Percentiles rank a stretch among this genome's conserved stretches.
Evolutionary conservation across 2,329 filamentous ascomycete genomes (phyloP).

Genomic region (Periconia sp.): DNA sequence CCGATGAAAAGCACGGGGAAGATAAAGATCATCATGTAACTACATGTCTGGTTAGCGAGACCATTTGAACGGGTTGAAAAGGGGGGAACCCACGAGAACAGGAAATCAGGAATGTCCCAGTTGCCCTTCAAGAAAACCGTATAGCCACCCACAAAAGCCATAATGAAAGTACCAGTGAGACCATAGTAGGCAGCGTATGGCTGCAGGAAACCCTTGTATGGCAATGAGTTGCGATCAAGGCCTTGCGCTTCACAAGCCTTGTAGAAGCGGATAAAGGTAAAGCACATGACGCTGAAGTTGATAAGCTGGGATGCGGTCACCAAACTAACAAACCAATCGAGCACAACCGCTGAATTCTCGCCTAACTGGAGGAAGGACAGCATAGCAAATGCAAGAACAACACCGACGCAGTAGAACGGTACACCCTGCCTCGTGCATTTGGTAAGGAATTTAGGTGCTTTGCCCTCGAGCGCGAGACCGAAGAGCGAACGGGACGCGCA

Average conservation of each 20-base stretch:
- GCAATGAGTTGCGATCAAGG: constrained; percentile 69
- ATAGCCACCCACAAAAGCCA: constrained; percentile 79
- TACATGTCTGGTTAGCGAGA: constrained; percentile 20
- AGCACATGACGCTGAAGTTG: constrained; percentile 61
- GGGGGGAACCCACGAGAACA: constrained; percentile 65
- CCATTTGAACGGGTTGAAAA: constrained; percentile 2
- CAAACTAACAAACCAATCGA: constrained; percentile 76
- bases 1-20: constrained; percentile 72
- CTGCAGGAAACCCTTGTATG: constrained; percentile 72
- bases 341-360: constrained; percentile 69
- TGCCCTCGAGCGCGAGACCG: constrained; percentile 60
- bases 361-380: constrained; percentile 78
- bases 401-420: constrained; percentile 73
- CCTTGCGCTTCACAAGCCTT: constrained; percentile 73
- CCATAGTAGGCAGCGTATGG: constrained; percentile 75
- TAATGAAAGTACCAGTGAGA: constrained; percentile 67
- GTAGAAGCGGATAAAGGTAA: constrained; percentile 75
- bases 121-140: constrained; percentile 73
- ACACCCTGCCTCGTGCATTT: constrained; percentile 67
- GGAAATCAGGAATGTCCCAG: constrained; percentile 73
- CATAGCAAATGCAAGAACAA: constrained; percentile 71
- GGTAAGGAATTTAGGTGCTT: constrained; percentile 62
- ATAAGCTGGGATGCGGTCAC: constrained; percentile 71
- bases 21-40: constrained; percentile 74
- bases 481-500: constrained; percentile 61